These are phyloP conservation scores for Knufia petricola DNA, from an alignment of 2,329 filamentous ascomycete genomes.

Conservation along the genomic window DNA sequence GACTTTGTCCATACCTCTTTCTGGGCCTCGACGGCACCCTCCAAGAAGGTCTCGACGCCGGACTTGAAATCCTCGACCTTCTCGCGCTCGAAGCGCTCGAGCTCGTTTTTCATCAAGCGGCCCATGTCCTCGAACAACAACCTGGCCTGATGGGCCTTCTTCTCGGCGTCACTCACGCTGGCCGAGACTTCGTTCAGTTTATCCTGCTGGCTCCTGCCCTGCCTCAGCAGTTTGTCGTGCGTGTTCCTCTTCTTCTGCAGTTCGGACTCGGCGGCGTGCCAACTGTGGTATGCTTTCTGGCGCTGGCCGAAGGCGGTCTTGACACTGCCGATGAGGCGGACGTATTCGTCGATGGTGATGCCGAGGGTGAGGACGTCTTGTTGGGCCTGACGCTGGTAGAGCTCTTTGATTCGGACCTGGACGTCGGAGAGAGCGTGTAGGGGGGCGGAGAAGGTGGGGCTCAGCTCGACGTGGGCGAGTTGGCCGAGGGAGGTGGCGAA, in stretches of 20 bases:
- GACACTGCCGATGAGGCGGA: constrained; percentile 86
- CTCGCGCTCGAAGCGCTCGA: constrained; percentile 90
- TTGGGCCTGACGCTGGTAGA: constrained; percentile 93
- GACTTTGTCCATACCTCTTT: constrained; percentile 66
- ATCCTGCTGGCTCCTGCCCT: constrained; percentile 93
- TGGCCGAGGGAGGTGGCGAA: constrained; percentile 90
- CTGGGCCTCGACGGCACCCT: constrained; percentile 94
- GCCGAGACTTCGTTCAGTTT: constrained; percentile 83
- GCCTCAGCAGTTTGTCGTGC: constrained; percentile 89
- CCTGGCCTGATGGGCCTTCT: constrained; percentile 80
- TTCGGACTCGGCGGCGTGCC: constrained; percentile 85
- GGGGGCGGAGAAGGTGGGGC: constrained; percentile 75
- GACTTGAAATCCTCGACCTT: constrained; percentile 99
- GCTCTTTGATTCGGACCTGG: constrained; percentile 84
- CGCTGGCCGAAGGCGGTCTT: constrained; percentile 88
- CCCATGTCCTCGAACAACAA: constrained; percentile 97
- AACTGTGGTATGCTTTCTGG: constrained; percentile 90
- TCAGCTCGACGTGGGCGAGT: constrained; percentile 84
- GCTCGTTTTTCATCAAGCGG: constrained; percentile 75
- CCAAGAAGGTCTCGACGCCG: constrained; percentile 92
- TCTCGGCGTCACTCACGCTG: constrained; percentile 89
- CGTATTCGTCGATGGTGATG: constrained; percentile 97
- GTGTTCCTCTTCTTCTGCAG: constrained; percentile 77
- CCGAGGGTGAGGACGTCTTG: constrained; percentile 93
- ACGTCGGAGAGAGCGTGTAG: constrained; percentile 86